Evolutionary conservation across 164 flowering plant species (phyloP), one percentile per base, ranked within the genome.

Genomic region (Stephania cephalantha): DNA sequence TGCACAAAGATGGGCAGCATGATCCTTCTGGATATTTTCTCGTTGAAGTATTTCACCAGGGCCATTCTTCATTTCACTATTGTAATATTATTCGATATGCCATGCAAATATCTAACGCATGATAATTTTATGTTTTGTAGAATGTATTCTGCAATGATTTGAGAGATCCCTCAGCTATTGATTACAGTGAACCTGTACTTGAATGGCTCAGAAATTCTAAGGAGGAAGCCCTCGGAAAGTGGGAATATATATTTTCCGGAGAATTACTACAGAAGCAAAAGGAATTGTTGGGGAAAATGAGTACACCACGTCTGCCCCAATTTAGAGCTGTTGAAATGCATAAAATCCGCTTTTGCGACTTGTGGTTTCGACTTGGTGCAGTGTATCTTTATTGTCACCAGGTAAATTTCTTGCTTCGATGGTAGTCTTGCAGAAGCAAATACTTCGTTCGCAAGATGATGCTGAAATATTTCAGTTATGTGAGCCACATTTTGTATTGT

Each of bases 21-120:
- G 91, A 93, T 83, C 88, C 95, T 69, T 95, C 99, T 71, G 98
- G 97, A 77, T 95, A 90, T 85, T 92, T 95, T 80, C 87, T 95
- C 30, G 87, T 95, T 74, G 99, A 93, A 81, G 98, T 91, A 83
- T 76, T n/a, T 29, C 46, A 20, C 50, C 71, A 15, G 1, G 13
- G 9, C 13, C 13, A 61, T 61, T 66, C 15, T 48, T 46, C 44
- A 22, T 58, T 55, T 68, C 35, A 15, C 52, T 48, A 25, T 35
- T 66, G 48, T 7, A 12, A 44, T 68, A 15, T 58, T 15, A 17
- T 58, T 58, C n/a, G 7, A 35, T 74, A 31, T 13, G 65, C 9
- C 70, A 29, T 65, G 3, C 9, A 25, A 12, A 15, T 25, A 75
- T 71, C 31, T 76, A 70, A 69, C 30, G 15, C 9, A 73, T 63